Evolutionary conservation across 495 filamentous ascomycete genomes (phyloP).

Genomic region (Penicillium turbatum): DNA sequence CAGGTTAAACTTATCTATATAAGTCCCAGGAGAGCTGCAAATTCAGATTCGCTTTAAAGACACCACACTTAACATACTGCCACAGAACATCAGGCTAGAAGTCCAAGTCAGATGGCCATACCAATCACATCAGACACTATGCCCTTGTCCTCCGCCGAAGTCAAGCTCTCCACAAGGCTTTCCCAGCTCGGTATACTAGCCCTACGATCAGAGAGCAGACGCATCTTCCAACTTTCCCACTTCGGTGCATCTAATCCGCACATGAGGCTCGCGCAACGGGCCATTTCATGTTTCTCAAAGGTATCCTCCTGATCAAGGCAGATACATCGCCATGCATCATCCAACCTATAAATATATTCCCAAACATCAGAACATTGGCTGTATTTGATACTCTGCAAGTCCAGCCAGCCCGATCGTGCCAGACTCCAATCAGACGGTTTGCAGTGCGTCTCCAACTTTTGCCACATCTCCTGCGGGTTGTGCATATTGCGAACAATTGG

Average conservation of each 20-base stretch:
- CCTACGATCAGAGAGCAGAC: not conserved
- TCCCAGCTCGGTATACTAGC: not conserved
- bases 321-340: conserved; percentile 5
- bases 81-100: not conserved
- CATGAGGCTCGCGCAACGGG: conserved; percentile 1
- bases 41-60: not conserved
- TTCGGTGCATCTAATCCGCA: not conserved
- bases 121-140: not conserved
- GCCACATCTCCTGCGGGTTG: conserved; percentile 3
- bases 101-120: not conserved
- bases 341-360: conserved; percentile 3
- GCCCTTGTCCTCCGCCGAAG: not conserved
- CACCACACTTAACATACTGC: not conserved
- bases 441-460: conserved; percentile 5
- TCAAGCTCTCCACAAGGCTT: not conserved
- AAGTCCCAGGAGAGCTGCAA: not conserved
- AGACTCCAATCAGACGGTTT: conserved; percentile 1
- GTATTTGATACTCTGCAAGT: conserved; percentile 1
- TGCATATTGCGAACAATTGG: conserved; percentile 1
- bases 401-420: not conserved
- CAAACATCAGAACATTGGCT: not conserved
- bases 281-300: not conserved
- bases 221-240: conserved; percentile 7
- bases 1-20: too few relatives aligned
- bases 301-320: conserved; percentile 1